Percentiles rank a stretch among this genome's conserved stretches.
Evolutionary conservation across 2,329 filamentous ascomycete genomes (phyloP).

Genomic region (Talaromyces sp.): DNA sequence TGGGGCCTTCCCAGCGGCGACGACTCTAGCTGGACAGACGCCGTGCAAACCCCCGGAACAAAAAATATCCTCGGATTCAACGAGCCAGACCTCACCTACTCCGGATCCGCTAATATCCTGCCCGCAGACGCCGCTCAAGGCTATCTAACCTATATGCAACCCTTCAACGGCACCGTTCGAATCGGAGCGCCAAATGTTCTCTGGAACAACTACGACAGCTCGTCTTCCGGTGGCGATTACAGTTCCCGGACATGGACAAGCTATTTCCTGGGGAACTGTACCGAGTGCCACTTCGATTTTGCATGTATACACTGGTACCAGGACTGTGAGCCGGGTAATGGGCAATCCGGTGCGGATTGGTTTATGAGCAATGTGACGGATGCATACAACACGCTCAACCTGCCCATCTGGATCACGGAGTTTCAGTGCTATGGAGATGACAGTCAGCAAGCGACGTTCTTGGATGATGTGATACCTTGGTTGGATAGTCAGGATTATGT

Average conservation of each 20-base stretch:
- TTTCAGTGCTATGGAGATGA: neutral
- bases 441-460: conserved; percentile 1
- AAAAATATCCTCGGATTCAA: neutral
- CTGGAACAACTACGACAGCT: conserved; percentile 15
- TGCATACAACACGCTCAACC: conserved; percentile 12
- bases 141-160: neutral
- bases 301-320: conserved; percentile 31
- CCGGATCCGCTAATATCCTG: neutral
- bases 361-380: conserved; percentile 24
- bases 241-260: conserved; percentile 22
- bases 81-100: neutral
- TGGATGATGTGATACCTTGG: conserved; percentile 14
- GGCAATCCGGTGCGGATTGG: conserved; percentile 19
- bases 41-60: neutral
- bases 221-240: conserved; percentile 9
- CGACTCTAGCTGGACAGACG: neutral
- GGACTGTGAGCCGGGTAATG: conserved; percentile 8
- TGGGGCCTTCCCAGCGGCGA: neutral
- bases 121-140: neutral
- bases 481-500: conserved; percentile 13
- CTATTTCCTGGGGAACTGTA: conserved; percentile 22
- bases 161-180: neutral
- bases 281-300: conserved; percentile 28
- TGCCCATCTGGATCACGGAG: conserved; percentile 15
- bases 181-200: neutral